Evolutionary conservation across 2,329 filamentous ascomycete genomes (phyloP), one percentile per base, ranked within the genome.

Genomic region (Claviceps sp.): DNA sequence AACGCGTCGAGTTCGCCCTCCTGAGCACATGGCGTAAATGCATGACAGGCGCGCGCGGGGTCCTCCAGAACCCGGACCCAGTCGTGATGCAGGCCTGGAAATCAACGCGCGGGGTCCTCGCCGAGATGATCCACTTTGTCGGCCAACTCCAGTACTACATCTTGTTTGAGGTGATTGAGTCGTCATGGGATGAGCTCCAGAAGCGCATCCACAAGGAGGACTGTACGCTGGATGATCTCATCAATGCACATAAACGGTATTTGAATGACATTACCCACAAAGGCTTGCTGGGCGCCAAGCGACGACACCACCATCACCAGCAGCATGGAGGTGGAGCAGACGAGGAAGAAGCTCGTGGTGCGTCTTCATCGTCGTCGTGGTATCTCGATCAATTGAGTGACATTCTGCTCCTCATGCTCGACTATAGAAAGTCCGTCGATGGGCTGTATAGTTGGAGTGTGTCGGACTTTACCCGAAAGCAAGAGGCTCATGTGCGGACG

Each of bases 111-210:
- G 93, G 90, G 54, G 83, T 84, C 18, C 82, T 97, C 40, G 90
- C 91, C 13, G 94, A 98, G 68, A 98, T 98, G 93, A 88, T 97
- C 16, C 94, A 98, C 66, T 97, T 98, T 63, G 84, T 97, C 62
- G 89, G 89, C 57, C 93, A 98, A 68, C 77, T 98, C 14, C 93
- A 98, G 67, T 96, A 97, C 71, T 98, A 98, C 67, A 96, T 98
- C 59, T 76, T 98, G 9, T 98, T 97, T 63, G 93, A 98, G 67
- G 93, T 98, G 59, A 97, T 98, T 60, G 93, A 98, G 67, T 85
- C 87, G 38, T 93, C 88, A 48, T 98, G 93, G 94, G 87, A 87
- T 55, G 85, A 91, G 63, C 77, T 98, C 2, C 87, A 96, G 66
- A 78, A 81, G 30, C 85, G 86, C 36, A 84, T 97, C 55, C 81